Evolutionary conservation across 805 yeast species (phyloP), one percentile per base, ranked within the genome.

Genomic region (Priceomyces carsonii): DNA sequence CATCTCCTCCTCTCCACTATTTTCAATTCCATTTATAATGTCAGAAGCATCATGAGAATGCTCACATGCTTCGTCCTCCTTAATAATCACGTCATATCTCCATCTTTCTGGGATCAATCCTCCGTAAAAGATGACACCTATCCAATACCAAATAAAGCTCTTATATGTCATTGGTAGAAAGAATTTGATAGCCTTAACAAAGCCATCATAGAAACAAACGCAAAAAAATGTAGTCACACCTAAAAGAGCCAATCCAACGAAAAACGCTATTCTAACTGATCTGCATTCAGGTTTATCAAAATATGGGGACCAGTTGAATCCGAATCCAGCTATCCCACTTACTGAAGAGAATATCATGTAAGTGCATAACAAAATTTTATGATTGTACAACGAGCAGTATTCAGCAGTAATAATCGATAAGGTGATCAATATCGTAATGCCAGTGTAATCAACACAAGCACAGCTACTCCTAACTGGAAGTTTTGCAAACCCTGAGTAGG

Each of bases 381-480:
- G 75, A 46, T 82, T 70, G 53, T 77, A 80, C 34, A 91, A 71
- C 1, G 90, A 73, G 13, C 86, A 77, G 58, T 86, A 89, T 59
- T 91, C 96, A 0, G 91, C 82, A 3, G 95, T 79, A 29, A 93
- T 66, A 29, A 93, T 84, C 2, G 96, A 85, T 10, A 95, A 91
- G 0, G 96, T 84, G 48, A 91, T 90, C 45, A 93, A 66, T 9
- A 89, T 74, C 0, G 97, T 88, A 47, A 91, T 91, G 2, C 99
- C 99, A 5, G 95, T 83, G 60, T 91, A 91, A 64, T 91, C 99
- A 27, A 90, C 79, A 59, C 99, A 93, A 0, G 96, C 96, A 62
- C 85, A 87, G 35, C 79, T 75, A 45, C 80, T 72, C 55, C 96
- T 75, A 43, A 79, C 57, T 14, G 66, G 51, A 29, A 84, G 59